These are phyloP conservation scores for Entomortierella chlamydospora DNA, from an alignment of 192 early-diverging fungal genomes.

Conservation along the genomic window DNA sequence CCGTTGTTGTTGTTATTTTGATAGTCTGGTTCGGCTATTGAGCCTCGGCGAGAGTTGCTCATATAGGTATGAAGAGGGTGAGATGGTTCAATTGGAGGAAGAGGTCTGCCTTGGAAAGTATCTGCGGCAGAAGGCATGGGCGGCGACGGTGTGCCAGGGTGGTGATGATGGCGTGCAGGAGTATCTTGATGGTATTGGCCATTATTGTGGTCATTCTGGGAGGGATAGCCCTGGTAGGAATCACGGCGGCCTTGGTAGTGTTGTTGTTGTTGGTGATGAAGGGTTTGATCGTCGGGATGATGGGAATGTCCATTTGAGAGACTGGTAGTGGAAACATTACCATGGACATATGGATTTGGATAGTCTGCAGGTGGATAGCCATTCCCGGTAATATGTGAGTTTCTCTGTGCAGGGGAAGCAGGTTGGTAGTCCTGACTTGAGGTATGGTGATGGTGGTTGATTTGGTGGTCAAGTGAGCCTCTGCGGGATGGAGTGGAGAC, in stretches of 20 bases:
- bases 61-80: constrained; percentile 47
- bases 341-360: not conserved
- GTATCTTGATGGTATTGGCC: not conserved
- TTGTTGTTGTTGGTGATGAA: not conserved
- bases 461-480: not conserved
- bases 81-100: constrained; percentile 49
- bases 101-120: constrained; percentile 28
- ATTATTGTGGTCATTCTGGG: not conserved
- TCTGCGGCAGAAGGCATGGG: constrained; percentile 30
- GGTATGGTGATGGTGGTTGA: constrained; percentile 4
- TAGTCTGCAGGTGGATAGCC: not conserved
- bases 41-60: constrained; percentile 45
- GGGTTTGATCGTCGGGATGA: constrained; percentile 2
- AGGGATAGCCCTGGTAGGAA: not conserved
- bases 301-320: not conserved
- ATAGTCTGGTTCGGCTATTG: constrained; percentile 28
- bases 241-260: not conserved
- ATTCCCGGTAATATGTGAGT: not conserved
- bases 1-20: not conserved
- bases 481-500: constrained; percentile 1
- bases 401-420: not conserved
- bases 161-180: constrained; percentile 1
- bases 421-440: constrained; percentile 6
- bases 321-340: not conserved
- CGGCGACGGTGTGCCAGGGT: constrained; percentile 29